phyloP scores from a whole-genome alignment of 192 early-diverging fungal species.

The Diversispora eburnea region DNA sequence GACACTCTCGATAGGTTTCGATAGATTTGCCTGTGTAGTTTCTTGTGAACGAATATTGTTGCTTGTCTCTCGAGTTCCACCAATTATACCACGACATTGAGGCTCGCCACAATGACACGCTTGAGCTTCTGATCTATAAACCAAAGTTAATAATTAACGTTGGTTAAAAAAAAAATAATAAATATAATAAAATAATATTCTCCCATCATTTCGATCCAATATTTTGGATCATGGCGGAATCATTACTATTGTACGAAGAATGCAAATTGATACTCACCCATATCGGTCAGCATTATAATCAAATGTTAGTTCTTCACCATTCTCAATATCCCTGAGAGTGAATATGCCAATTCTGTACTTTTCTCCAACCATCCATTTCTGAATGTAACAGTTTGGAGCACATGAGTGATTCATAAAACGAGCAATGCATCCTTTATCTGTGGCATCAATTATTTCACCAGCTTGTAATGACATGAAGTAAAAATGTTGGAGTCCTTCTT shows the following conservation, averaged over 20 bases:
- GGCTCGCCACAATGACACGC: slow-evolving; percentile 87
- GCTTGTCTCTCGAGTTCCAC: slow-evolving; percentile 70
- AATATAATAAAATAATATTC: not conserved
- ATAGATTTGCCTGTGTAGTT: not conserved
- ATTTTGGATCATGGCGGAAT: too few species aligned
- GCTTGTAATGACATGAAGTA: slow-evolving; percentile 96
- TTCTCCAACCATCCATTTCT: slow-evolving; percentile 95
- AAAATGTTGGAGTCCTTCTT: slow-evolving; percentile 84
- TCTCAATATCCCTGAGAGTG: slow-evolving; percentile 66
- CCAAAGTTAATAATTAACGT: not conserved
- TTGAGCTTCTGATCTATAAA: slow-evolving; percentile 75
- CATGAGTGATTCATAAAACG: slow-evolving; percentile 99
- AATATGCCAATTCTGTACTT: slow-evolving; percentile 96
- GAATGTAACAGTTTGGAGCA: slow-evolving; percentile 88
- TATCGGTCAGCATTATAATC: slow-evolving; percentile 98
- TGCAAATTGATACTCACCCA: slow-evolving; percentile 57
- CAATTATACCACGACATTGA: slow-evolving; percentile 88
- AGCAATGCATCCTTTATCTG: slow-evolving; percentile 84
- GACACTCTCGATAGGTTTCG: not conserved
- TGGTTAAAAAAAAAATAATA: slow-evolving; percentile 1
- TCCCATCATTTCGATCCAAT: too few species aligned
- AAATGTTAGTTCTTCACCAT: slow-evolving; percentile 90
- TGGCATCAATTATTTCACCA: slow-evolving; percentile 96
- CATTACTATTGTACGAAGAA: too few species aligned
- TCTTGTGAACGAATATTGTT: slow-evolving; percentile 37